Evolutionary conservation across 495 filamentous ascomycete genomes (phyloP), one percentile per base, ranked within the genome.

Genomic region (Halenospora varia): DNA sequence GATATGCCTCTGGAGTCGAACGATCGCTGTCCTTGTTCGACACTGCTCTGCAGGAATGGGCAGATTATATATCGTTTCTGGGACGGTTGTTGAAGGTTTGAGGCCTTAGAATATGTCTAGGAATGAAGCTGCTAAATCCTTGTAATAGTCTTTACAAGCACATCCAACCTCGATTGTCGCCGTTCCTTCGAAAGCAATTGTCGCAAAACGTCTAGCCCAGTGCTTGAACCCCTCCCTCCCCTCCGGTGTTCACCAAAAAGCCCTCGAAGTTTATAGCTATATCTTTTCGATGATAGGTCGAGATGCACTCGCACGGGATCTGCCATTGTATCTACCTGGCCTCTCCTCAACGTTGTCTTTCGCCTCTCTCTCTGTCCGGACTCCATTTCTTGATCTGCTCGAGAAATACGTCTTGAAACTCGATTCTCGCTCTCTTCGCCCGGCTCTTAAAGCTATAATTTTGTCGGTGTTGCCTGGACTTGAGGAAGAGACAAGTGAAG

Each of bases 181-280:
- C 2, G 87, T 99, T 55, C 94, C 94, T 15, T 87, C 92, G 58
- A 96, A 92, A 72, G 75, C 81, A 1, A 76, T 85, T 44, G 89
- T 97, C 63, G 88, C 94, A 64, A 94, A 92, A 68, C 88, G 93
- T 51, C 77, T 99, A 19, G 88, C 95, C 24, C 94, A 97, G 80
- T 97, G 94, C 62, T 77, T 99, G 61, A 94, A 96, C 66, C 92
- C 95, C 29, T 86, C 87, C 1, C 75, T 99, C 40, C 94, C 94
- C 25, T 96, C 94, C 0, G 94, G 95, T 19, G 94, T 99, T n/a
- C 94, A 99, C 74, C 95, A 97, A 67, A 97, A 97, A 68, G 85
- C 94, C 2, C 80, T 99, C 25, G 94, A 97, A 70, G 90, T 97
- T 26, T 97, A 97, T 70, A 81, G 75, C 8, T 90, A 89, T 62